Evolutionary conservation across 371 early-diverging fungal species (phyloP).

Genomic region (Haplosporangium sp.): DNA sequence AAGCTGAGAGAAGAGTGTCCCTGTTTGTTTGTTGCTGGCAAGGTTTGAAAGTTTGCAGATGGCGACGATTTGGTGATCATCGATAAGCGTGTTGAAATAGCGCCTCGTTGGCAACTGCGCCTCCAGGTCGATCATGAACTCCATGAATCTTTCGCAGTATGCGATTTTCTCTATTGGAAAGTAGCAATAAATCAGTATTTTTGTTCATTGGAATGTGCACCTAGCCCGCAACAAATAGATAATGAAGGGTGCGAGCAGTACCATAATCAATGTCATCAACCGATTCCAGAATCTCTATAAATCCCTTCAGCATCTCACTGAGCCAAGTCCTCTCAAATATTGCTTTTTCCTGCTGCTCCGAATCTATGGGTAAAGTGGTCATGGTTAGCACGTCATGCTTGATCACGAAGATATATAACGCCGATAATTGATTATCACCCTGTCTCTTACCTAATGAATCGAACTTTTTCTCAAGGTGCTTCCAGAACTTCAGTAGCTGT

Average conservation of each 20-base stretch:
- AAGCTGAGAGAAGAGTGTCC: conserved; percentile 68
- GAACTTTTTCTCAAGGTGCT: conserved; percentile 64
- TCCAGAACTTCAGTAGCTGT: conserved; percentile 76
- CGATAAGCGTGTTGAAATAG: conserved; percentile 81
- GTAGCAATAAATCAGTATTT: neutral
- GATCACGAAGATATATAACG: neutral
- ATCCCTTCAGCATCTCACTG: conserved; percentile 65
- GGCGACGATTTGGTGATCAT: conserved; percentile 82
- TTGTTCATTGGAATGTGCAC: neutral
- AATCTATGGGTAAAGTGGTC: conserved; percentile 48
- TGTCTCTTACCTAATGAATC: conserved; percentile 56
- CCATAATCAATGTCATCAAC: conserved; percentile 60
- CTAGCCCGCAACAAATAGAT: neutral
- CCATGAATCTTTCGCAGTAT: conserved; percentile 81
- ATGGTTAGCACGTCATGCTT: neutral
- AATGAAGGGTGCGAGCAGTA: neutral
- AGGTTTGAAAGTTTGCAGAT: conserved; percentile 69
- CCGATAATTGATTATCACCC: neutral
- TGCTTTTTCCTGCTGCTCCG: conserved; percentile 58
- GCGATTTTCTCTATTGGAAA: conserved; percentile 57
- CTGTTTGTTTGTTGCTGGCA: conserved; percentile 57
- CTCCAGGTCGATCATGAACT: conserved; percentile 87
- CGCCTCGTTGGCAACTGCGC: conserved; percentile 93
- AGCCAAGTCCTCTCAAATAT: conserved; percentile 70
- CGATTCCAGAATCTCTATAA: conserved; percentile 64